Evolutionary conservation across 2,329 filamentous ascomycete genomes (phyloP).

Genomic region (Myriosclerotinia curreyana): DNA sequence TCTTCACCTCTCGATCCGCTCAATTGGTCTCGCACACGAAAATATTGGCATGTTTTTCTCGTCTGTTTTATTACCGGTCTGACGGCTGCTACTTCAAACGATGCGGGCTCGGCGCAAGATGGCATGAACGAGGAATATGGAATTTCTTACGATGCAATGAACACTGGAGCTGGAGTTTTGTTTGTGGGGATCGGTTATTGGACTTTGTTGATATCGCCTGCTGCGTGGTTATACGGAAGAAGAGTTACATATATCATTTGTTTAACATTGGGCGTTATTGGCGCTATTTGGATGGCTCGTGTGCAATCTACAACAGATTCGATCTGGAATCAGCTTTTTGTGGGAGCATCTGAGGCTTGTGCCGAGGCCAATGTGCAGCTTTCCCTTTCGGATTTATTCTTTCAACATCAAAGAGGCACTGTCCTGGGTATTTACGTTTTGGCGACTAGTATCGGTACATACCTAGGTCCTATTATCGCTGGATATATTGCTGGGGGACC

Average conservation of each 20-base stretch:
- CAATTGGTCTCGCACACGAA: slow-evolving; percentile 49
- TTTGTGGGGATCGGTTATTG: slow-evolving; percentile 56
- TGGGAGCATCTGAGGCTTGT: slow-evolving; percentile 55
- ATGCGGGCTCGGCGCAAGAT: slow-evolving; percentile 51
- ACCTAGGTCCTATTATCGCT: slow-evolving; percentile 52
- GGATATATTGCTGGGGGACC: slow-evolving; percentile 50
- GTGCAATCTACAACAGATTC: slow-evolving; percentile 46
- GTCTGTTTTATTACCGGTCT: slow-evolving; percentile 53
- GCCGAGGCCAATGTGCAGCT: slow-evolving; percentile 56
- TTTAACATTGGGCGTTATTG: slow-evolving; percentile 48
- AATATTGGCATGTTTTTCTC: slow-evolving; percentile 50
- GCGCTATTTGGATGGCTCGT: slow-evolving; percentile 53
- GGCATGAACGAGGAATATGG: slow-evolving; percentile 50
- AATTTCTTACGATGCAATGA: slow-evolving; percentile 52
- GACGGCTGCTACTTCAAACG: slow-evolving; percentile 55
- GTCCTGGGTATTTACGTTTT: slow-evolving; percentile 55
- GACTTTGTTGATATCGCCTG: slow-evolving; percentile 51
- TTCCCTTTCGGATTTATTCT: slow-evolving; percentile 57
- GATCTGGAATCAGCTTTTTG: slow-evolving; percentile 55
- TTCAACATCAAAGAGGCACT: slow-evolving; percentile 54
- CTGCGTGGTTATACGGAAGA: slow-evolving; percentile 53
- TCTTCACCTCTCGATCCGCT: slow-evolving; percentile 52
- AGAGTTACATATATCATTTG: slow-evolving; percentile 54
- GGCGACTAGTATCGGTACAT: slow-evolving; percentile 55
- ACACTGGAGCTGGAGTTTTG: slow-evolving; percentile 55